Evolutionary conservation across 2,329 filamentous ascomycete genomes (phyloP).

Genomic region (Penicillium sumatraense): DNA sequence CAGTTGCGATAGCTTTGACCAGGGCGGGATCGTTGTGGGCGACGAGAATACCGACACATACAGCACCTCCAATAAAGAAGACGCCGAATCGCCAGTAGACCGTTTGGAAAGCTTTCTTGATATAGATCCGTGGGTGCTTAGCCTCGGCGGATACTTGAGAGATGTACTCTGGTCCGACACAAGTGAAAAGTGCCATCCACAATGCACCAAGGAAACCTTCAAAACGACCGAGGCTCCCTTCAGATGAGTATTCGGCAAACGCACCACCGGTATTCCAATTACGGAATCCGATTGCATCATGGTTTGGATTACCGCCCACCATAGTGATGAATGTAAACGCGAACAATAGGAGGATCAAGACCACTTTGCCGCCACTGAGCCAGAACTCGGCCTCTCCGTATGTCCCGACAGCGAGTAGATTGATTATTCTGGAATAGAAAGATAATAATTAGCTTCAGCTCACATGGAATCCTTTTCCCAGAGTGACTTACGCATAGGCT

Average conservation of each 20-base stretch:
- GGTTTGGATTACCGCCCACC: not conserved
- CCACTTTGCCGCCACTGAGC: constrained; percentile 62
- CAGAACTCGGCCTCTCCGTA: constrained; percentile 67
- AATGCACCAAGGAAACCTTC: not conserved
- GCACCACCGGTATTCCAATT: not conserved
- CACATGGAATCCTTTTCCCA: no score
- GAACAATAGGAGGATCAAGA: constrained; percentile 70
- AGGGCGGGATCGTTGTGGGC: not conserved
- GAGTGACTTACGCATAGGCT: constrained; percentile 28
- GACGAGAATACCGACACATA: not conserved
- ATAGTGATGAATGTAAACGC: constrained; percentile 70
- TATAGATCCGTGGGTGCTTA: not conserved
- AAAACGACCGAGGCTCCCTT: not conserved
- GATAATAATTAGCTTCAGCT: not conserved
- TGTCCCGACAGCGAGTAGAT: constrained; percentile 69
- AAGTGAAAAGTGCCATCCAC: not conserved
- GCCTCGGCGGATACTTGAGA: not conserved
- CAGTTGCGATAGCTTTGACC: not conserved
- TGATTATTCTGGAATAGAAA: constrained; percentile 55
- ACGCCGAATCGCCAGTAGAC: not conserved
- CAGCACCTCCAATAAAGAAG: not conserved
- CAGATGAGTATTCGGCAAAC: not conserved
- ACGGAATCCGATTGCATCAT: not conserved
- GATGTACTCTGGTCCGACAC: not conserved
- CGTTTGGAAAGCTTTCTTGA: not conserved